Conservation (phyloP, 305 asterid species). For the Nicotiana rustica region DNA sequence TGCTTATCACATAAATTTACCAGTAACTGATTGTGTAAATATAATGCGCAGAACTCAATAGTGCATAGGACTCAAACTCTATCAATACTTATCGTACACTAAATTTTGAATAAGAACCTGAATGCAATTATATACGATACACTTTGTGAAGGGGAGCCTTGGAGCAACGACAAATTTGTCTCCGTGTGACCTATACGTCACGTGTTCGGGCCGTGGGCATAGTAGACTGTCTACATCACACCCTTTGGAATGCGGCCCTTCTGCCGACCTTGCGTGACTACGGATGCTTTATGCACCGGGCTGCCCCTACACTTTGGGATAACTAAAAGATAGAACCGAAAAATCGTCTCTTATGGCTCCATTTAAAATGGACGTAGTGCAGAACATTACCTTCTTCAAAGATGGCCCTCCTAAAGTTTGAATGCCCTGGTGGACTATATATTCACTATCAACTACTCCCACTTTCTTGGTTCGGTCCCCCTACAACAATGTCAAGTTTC, state of each 20-base stretch:
- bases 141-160: too few species aligned
- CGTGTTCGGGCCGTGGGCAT: too few species aligned
- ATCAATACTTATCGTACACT: not conserved
- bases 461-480: constrained; percentile 89
- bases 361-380: not conserved
- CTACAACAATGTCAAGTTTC: constrained; percentile 44
- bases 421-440: constrained; percentile 88
- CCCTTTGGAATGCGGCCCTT: too few species aligned
- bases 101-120: constrained; percentile 3
- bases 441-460: constrained; percentile 96
- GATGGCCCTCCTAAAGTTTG: constrained; percentile 93
- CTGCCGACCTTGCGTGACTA: too few species aligned
- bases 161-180: too few species aligned
- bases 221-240: too few species aligned
- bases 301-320: not conserved
- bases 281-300: too few species aligned
- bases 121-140: not conserved
- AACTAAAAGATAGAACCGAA: not conserved
- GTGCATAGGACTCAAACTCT: not conserved
- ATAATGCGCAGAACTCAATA: not conserved
- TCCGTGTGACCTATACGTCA: too few species aligned
- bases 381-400: constrained; percentile 57
- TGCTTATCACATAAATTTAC: not conserved
- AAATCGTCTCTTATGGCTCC: not conserved
- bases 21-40: not conserved